phyloP scores from a whole-genome alignment of 371 early-diverging fungal species.

The Syncephalastrum racemosum region DNA sequence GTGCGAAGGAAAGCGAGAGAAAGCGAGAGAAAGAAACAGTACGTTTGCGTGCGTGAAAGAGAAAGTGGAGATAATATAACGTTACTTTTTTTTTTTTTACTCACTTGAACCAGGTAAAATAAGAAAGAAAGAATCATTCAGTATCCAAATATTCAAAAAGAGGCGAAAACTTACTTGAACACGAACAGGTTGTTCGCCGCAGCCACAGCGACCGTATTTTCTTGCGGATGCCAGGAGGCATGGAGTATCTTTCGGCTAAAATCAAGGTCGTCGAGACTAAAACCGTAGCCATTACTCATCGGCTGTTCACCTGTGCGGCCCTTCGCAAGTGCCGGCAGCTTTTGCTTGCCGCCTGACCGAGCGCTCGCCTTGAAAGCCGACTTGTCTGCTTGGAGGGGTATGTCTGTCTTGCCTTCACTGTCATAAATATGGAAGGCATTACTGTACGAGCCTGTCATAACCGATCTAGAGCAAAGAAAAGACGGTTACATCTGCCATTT shows the following conservation, averaged over 20 bases:
- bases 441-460: slow-evolving; percentile 96
- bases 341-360: slow-evolving; percentile 58
- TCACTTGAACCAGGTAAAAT: no score
- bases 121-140: no score
- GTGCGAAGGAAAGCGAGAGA: no score
- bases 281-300: slow-evolving; percentile 5
- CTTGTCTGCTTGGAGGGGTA: slow-evolving; percentile 95
- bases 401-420: slow-evolving; percentile 70
- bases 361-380: slow-evolving; percentile 94
- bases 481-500: not conserved
- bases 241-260: slow-evolving; percentile 96
- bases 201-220: slow-evolving; percentile 94
- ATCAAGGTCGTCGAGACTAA: slow-evolving; percentile 59
- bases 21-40: no score
- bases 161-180: slow-evolving; percentile 64
- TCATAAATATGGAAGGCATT: slow-evolving; percentile 95
- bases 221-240: slow-evolving; percentile 97
- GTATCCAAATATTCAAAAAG: no score
- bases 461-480: slow-evolving; percentile 43
- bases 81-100: no score
- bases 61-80: no score
- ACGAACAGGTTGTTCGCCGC: slow-evolving; percentile 98
- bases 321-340: slow-evolving; percentile 30
- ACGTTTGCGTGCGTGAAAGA: no score
- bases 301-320: slow-evolving; percentile 1